These are phyloP conservation scores for Tetrapyrgos nigripes DNA, from an alignment of 1,284 basidiomycete species.

Conservation along the genomic window DNA sequence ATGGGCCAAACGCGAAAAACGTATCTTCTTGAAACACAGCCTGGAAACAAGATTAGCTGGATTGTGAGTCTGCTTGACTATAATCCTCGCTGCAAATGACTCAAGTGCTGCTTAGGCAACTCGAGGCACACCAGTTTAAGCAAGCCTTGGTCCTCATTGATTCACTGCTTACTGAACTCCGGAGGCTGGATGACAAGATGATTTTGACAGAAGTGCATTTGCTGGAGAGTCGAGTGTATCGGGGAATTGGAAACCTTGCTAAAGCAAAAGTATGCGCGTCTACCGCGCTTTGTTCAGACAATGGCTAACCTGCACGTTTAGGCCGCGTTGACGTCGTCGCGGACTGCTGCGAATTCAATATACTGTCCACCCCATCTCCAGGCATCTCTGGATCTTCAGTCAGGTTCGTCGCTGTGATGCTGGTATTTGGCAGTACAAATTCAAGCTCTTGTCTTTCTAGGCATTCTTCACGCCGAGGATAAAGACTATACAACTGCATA, in stretches of 20 bases:
- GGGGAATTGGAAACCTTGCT: constrained; percentile 90
- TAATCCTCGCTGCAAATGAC: neutral
- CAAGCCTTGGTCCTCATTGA: constrained; percentile 87
- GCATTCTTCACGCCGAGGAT: constrained; percentile 94
- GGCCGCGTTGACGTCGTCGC: constrained; percentile 91
- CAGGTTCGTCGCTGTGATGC: constrained; percentile 33
- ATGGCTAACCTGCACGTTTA: constrained; percentile 35
- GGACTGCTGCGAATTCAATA: constrained; percentile 96
- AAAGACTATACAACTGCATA: constrained; percentile 98
- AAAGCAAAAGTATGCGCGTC: constrained; percentile 85
- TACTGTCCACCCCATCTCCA: constrained; percentile 97
- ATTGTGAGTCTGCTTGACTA: constrained; percentile 58
- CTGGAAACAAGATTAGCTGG: constrained; percentile 90
- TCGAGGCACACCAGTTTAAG: constrained; percentile 82
- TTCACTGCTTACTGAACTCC: constrained; percentile 87
- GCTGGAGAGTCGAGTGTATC: constrained; percentile 90
- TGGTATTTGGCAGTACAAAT: neutral
- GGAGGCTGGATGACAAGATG: constrained; percentile 96
- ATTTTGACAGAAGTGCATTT: constrained; percentile 97
- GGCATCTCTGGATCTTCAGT: constrained; percentile 92
- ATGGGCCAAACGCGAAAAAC: constrained; percentile 93
- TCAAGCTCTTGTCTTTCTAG: constrained; percentile 30
- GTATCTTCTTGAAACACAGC: constrained; percentile 95
- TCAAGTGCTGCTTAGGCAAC: constrained; percentile 56
- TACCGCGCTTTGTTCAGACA: neutral